These are phyloP conservation scores for Eragrostis curvula DNA, from an alignment of 176 grass and related monocot species.

Conservation along the genomic window DNA sequence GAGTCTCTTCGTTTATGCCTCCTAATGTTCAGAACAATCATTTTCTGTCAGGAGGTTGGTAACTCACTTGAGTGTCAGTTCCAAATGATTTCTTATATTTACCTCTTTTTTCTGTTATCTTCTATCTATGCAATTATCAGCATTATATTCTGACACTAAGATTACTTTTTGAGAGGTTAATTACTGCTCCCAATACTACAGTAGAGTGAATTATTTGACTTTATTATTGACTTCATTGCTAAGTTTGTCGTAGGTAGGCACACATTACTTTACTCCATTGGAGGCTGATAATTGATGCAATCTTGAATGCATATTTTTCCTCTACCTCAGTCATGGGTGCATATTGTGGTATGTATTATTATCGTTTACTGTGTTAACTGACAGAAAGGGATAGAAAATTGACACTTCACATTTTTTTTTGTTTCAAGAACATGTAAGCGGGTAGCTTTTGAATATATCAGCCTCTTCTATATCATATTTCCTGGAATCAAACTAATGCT, in stretches of 20 bases:
- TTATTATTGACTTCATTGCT: slow-evolving; percentile 9
- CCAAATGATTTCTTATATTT: slow-evolving; percentile 31
- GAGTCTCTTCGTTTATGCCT: slow-evolving; percentile 50
- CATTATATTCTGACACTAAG: not conserved
- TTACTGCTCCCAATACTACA: not conserved
- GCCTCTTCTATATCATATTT: not conserved
- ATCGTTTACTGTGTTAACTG: slow-evolving; percentile 3
- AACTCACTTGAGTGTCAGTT: slow-evolving; percentile 45
- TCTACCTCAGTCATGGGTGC: not conserved
- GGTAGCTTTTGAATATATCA: not conserved
- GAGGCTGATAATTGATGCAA: slow-evolving; percentile 24
- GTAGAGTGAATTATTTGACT: not conserved
- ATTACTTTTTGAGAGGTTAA: slow-evolving; percentile 1
- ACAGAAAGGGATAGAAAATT: not conserved
- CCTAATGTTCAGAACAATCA: slow-evolving; percentile 60
- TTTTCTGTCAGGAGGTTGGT: slow-evolving; percentile 76
- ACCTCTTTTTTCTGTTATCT: slow-evolving; percentile 17
- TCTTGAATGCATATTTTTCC: slow-evolving; percentile 10
- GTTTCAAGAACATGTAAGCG: not conserved
- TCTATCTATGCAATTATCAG: not conserved
- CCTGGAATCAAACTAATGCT: no score
- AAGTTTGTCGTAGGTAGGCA: slow-evolving; percentile 25
- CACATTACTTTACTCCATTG: slow-evolving; percentile 9
- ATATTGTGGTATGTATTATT: not conserved
- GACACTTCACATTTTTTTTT: not conserved